phyloP scores from a whole-genome alignment of 805 yeast genomes.

The Suhomyces emberorum region DNA sequence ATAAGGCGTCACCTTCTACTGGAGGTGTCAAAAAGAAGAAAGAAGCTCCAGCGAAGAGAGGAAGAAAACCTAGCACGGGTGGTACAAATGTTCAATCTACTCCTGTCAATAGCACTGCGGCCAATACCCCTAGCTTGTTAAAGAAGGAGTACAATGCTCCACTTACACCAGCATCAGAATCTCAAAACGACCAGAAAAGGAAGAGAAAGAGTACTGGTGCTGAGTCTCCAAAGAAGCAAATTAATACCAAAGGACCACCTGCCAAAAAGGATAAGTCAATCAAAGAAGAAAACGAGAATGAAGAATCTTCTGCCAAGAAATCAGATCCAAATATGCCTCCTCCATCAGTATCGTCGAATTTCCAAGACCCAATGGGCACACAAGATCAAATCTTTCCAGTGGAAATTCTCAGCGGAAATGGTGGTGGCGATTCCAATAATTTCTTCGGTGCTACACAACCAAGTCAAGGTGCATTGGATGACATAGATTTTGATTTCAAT shows the following conservation, averaged over 20 bases:
- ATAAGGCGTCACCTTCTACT: conserved; percentile 32
- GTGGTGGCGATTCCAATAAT: conserved; percentile 15
- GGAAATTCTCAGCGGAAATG: conserved; percentile 26
- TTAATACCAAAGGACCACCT: conserved; percentile 9
- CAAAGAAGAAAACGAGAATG: conserved; percentile 18
- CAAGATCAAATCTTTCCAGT: conserved; percentile 34
- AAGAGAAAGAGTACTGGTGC: conserved; percentile 26
- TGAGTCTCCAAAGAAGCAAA: conserved; percentile 37
- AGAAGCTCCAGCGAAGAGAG: conserved; percentile 28
- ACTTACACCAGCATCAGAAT: conserved; percentile 40
- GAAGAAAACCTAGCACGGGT: conserved; percentile 29
- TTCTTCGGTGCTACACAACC: conserved; percentile 20
- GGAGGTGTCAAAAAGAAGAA: conserved; percentile 24
- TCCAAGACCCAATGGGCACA: conserved; percentile 18
- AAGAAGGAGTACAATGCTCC: conserved; percentile 40
- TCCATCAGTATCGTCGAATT: conserved; percentile 14
- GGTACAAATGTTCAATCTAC: conserved; percentile 14
- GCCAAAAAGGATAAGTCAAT: conserved; percentile 24
- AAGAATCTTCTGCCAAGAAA: conserved; percentile 12
- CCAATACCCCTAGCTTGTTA: conserved; percentile 20
- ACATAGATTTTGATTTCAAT: conserved; percentile 43
- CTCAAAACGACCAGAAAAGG: conserved; percentile 24
- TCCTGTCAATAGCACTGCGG: conserved; percentile 11
- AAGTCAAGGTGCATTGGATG: conserved; percentile 32
- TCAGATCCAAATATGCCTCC: conserved; percentile 23